Conservation (phyloP, 495 filamentous ascomycete species). For the Penicillium riverlandense region DNA sequence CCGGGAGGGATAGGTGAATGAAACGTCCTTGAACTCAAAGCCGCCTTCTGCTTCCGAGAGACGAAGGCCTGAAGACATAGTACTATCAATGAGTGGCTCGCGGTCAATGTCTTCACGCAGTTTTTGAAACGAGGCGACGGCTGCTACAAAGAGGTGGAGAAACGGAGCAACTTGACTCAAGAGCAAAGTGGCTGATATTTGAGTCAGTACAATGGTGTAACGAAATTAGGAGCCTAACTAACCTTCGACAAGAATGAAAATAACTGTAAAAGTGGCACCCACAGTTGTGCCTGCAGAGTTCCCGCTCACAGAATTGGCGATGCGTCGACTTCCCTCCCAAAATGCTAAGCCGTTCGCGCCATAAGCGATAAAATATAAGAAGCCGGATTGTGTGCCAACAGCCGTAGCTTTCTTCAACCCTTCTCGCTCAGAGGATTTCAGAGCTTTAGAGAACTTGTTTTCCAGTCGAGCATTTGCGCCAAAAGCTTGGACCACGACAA, state of each 20-base stretch:
- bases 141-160: constrained; percentile 50
- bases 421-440: constrained; percentile 34
- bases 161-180: constrained; percentile 59
- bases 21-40: constrained; percentile 47
- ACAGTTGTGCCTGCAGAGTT: constrained; percentile 31
- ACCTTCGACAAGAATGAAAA: constrained; percentile 61
- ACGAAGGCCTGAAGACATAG: constrained; percentile 24
- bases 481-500: constrained; percentile 44
- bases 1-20: constrained; percentile 57
- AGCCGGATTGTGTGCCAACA: constrained; percentile 54
- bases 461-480: constrained; percentile 42
- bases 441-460: constrained; percentile 41
- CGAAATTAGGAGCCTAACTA: constrained; percentile 3
- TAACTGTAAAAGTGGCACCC: constrained; percentile 57
- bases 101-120: constrained; percentile 46
- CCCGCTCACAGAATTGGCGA: constrained; percentile 40
- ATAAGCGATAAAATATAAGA: constrained; percentile 60
- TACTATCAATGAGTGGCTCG: constrained; percentile 41
- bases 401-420: constrained; percentile 52
- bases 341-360: constrained; percentile 59
- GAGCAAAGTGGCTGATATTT: constrained; percentile 46
- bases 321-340: constrained; percentile 53
- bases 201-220: constrained; percentile 6
- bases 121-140: constrained; percentile 46
- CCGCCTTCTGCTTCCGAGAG: constrained; percentile 29